phyloP scores from a whole-genome alignment of 495 filamentous ascomycete species.

The Talaromyces adpressus region DNA sequence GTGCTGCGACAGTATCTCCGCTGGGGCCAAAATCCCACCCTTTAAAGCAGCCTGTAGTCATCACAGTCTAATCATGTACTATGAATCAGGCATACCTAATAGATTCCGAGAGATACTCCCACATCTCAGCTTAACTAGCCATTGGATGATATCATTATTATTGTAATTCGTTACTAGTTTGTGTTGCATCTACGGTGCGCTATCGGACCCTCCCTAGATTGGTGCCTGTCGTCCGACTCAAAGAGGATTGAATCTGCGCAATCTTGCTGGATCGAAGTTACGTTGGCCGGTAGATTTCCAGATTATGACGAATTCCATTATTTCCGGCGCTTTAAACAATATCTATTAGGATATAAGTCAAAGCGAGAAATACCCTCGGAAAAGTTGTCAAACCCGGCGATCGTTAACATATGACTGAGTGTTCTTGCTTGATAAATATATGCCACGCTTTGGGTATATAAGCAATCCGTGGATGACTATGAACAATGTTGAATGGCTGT shows the following conservation, averaged over 20 bases:
- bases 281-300: neutral
- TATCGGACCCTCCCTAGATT: neutral
- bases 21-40: neutral
- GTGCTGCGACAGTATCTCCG: neutral
- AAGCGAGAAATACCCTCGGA: neutral
- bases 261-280: neutral
- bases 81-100: neutral
- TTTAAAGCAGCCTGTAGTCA: neutral
- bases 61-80: neutral
- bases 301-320: neutral
- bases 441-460: neutral
- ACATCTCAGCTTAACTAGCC: neutral
- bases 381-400: neutral
- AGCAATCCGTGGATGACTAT: neutral
- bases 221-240: neutral
- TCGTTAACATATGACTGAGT: neutral
- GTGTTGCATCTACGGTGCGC: neutral
- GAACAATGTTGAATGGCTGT: too few relatives aligned
- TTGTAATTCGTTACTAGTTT: neutral
- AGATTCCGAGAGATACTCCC: neutral
- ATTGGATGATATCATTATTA: neutral
- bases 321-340: neutral
- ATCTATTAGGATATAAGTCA: neutral
- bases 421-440: neutral
- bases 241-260: neutral